Percentiles rank a stretch among this genome's conserved stretches.
Conservation (phyloP, 306 rosid species). For the Vachellia pachyceras region DNA sequence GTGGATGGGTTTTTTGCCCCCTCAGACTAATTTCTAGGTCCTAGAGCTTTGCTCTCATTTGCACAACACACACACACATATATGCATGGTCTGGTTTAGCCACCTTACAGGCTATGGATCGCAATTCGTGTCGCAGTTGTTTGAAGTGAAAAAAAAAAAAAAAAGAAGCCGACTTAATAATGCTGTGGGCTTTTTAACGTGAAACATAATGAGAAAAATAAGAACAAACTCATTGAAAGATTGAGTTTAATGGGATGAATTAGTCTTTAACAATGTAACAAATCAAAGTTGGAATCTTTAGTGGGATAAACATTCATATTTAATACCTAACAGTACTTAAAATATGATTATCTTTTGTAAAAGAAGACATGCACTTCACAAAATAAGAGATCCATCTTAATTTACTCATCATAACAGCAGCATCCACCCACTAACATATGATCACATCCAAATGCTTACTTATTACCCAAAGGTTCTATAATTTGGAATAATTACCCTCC, state of each 20-base stretch:
- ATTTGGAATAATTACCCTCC: slow-evolving; percentile 46
- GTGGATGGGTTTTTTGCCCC: too few relatives aligned
- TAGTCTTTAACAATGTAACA: too few relatives aligned
- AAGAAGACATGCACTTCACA: background rate
- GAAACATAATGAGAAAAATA: background rate
- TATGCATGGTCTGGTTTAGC: background rate
- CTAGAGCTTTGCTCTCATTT: too few relatives aligned
- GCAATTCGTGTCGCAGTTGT: background rate
- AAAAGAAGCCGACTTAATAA: background rate
- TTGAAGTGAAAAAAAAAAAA: background rate
- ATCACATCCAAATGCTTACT: too few relatives aligned
- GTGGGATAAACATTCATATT: too few relatives aligned
- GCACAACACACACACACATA: too few relatives aligned
- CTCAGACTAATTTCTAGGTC: too few relatives aligned
- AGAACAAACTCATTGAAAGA: too few relatives aligned
- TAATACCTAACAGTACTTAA: too few relatives aligned
- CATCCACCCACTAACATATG: slow-evolving; percentile 37
- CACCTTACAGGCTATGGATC: background rate
- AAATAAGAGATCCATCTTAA: background rate
- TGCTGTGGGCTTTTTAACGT: background rate
- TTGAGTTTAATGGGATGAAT: too few relatives aligned
- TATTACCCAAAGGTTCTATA: slow-evolving; percentile 26
- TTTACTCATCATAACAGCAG: slow-evolving; percentile 26
- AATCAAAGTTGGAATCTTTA: too few relatives aligned
- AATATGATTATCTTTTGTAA: too few relatives aligned